Evolutionary conservation across 805 yeast species (phyloP), one percentile per base, ranked within the genome.

Genomic region (Komagataella ulmi): DNA sequence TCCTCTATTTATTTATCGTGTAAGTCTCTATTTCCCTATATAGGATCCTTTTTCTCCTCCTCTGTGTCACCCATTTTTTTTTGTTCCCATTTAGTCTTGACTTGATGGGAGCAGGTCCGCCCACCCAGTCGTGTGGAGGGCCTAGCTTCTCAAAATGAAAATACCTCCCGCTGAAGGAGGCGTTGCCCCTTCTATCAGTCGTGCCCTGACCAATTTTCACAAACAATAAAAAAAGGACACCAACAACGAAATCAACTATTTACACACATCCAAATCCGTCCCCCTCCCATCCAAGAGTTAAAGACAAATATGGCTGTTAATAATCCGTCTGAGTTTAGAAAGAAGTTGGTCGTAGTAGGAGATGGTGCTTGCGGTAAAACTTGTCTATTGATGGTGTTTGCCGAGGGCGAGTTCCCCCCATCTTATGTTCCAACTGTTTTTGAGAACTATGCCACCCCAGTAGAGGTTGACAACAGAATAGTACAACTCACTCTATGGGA

Each of bases 281-380:
- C 21, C 21, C 10, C n/a, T n/a, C 21, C 21, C 10, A 19, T 18
- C 19, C 46, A 45, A 12, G 30, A 46, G 18, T 30, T 30, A 30
- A 14, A 30, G 40, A 30, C 40, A 46, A 46, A 46, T 10, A 21
- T 17, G 17, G 49, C 18, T 48, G 18, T 40, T 48, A 30, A 30
- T 30, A 30, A 30, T 30, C 40, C 40, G 40, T 30, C 80, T 58
- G 77, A 75, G 63, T 69, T 74, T 60, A 73, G 88, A 76, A 82
- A 85, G 73, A 88, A 88, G 72, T 77, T 88, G 64, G 97, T 89
- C 67, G 87, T 89, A 65, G 96, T 88, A 53, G 97, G 97, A 69
- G 97, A 88, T 69, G 97, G 97, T 80, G 96, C 96, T 53, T 89
- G 96, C 75, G 97, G 97, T 74, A 88, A 88, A 66, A 89, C 97